Evolutionary conservation across 2,329 filamentous ascomycete genomes (phyloP), one percentile per base, ranked within the genome.

Genomic region (Botryotinia convoluta): DNA sequence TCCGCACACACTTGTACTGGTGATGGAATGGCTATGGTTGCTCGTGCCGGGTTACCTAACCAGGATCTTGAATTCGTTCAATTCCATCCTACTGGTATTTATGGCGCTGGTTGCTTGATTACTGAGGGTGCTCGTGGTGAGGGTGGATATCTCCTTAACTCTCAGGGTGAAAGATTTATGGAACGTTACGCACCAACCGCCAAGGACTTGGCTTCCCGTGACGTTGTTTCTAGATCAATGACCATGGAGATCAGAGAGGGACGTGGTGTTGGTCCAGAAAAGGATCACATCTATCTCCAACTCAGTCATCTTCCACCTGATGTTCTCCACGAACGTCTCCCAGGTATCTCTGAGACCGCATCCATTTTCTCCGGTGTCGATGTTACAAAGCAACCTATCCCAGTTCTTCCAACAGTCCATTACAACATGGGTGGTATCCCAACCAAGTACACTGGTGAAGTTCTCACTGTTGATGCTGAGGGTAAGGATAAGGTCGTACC

Each of bases 61-160:
- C 84, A 86, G 75, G 85, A 86, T 75, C 84, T 86, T 81, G 85
- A 86, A 73, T 86, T 86, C 74, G 84, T 86, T 3, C 85, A 86
- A 73, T 86, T 86, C 72, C 85, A 86, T 75, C 85, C 84, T 1
- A 83, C 83, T 51, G 85, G 85, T 8, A 86, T 86, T 57, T 86
- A 86, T 74, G 85, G 85, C 39, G 85, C 85, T 37, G 85, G 84
- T 22, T 84, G 85, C 70, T 79, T 86, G 35, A 86, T 86, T 60
- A 86, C 85, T 5, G 85, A 86, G 79, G 85, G 85, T 8, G 84
- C 85, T 26, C 81, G 85, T 64, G 85, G 85, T 44, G 85, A 86
- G 79, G 85, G 85, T 51, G 85, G 85, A 32, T 86, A 85, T 73
- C 81, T 86, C 1, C 81, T 86, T n/a, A 86, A 86, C 76, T 78